Base-by-base conservation (phyloP, 2,329 filamentous ascomycete species). In the Epichloe gansuensis region DNA sequence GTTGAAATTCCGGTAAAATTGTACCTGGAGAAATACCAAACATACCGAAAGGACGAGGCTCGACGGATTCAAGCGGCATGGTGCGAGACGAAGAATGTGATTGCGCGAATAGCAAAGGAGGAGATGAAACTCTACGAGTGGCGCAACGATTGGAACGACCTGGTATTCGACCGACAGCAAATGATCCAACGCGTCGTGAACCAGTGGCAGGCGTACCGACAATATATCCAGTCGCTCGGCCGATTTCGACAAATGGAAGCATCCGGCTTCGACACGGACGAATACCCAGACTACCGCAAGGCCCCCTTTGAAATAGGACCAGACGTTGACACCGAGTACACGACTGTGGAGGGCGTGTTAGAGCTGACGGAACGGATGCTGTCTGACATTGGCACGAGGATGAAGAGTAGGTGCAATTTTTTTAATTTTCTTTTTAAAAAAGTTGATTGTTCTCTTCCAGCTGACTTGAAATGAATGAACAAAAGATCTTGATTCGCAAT, bases 21-120 rank as follows among this genome's bases (percentile, higher is more conserved):
- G 55, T 80, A 78, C 57, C 72, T 75, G 1, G 77, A 81, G 61
- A 72, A 70, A n/a, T 81, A 80, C 53, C 62, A 77, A 50, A 65
- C 67, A 47, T 63, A 59, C 11, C 70, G 72, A 13, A 73, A 71
- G 52, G 65, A 74, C 11, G 71, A 75, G 50, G 73, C 76, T 13
- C 56, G 71, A 8, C 67, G 69, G 7, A 75, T 79, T 43, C 72
- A 74, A 54, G 54, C 55, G 12, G 67, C 61, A 1, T 68, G 63
- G 65, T 62, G 61, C 39, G 59, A 66, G 17, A 66, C 63, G 4
- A 69, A 67, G 50, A 58, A 56, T 34, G 61, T 58, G 11, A 58
- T 64, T 42, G 46, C 52, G 5, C 60, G 52, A 12, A 52, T 69
- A 12, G 43, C 52, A 4, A 51, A 57, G 7, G 57, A 66, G 39